Evolutionary conservation across 257 asterid genomes (phyloP), one percentile per base, ranked within the genome.

Genomic region (Solanum sejunctum): DNA sequence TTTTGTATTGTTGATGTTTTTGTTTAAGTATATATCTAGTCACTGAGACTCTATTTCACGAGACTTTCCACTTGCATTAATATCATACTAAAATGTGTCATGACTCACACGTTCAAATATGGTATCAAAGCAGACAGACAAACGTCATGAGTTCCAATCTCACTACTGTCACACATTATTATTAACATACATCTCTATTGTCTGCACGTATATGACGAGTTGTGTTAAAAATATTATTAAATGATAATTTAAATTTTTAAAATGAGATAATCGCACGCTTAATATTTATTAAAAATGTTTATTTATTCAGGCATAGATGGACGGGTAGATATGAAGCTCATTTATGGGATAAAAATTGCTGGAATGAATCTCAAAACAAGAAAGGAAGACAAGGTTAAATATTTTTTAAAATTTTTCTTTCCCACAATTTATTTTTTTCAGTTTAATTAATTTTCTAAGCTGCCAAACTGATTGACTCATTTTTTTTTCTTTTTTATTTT

Each of bases 321-420:
- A 95, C 98, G 0, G 98, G 98, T 80, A 88, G 98, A 85, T 95
- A 92, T 61, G 98, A 95, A 84, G 98, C 98, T 56, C 98, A 95
- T 88, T 90, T 95, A 89, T 95, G 98, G 98, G 98, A 95, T 83
- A 95, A 95, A 90, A 93, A 93, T 52, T 95, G 97, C 88, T 95
- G 98, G 98, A 95, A 95, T 88, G 97, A 93, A 86, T 88, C 98
- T 81, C 98, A 95, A 21, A 95, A 90, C 91, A 95, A 95, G 96
- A 95, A 95, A 88, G 98, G 98, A 84, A 93, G 98, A 95, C 98
- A 95, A 93, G 98, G 98, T 94, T 77, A 43, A 43, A 23, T 26
- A 47, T 12, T 17, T 12, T 36, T 60, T 13, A n/a, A 54, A 12
- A 3, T 32, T 16, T 80, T 23, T 28, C 13, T 23, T 12, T 13